Evolutionary conservation across 176 grass and related monocot genomes (phyloP).

Genomic region (Panicum miliaceum): DNA sequence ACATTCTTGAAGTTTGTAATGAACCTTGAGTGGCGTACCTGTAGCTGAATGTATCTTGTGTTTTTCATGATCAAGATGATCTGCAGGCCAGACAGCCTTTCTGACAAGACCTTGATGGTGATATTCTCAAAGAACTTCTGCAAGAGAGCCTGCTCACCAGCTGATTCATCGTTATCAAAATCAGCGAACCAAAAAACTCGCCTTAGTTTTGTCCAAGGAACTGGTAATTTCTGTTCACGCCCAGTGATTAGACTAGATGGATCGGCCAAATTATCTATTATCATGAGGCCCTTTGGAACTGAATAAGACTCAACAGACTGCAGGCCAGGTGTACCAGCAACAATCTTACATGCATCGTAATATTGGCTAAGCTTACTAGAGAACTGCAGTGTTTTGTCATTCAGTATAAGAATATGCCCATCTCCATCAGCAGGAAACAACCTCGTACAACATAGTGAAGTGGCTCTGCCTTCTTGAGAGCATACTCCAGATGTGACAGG

Average conservation of each 20-base stretch:
- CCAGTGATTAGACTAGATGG: conserved; percentile 59
- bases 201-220: conserved; percentile 62
- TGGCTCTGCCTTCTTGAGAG: conserved; percentile 63
- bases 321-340: conserved; percentile 56
- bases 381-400: conserved; percentile 68
- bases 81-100: conserved; percentile 52
- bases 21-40: conserved; percentile 50
- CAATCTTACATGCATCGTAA: conserved; percentile 68
- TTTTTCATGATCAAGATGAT: conserved; percentile 91
- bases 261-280: conserved; percentile 59
- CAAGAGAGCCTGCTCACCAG: conserved; percentile 41
- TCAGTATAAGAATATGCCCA: conserved; percentile 68
- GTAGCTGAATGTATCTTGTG: conserved; percentile 59
- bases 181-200: conserved; percentile 76
- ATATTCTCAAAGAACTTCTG: conserved; percentile 70
- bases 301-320: conserved; percentile 42
- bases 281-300: conserved; percentile 49
- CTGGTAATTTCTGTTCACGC: conserved; percentile 37
- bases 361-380: conserved; percentile 61
- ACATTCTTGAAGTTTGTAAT: background rate
- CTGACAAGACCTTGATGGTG: conserved; percentile 67
- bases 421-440: conserved; percentile 46
- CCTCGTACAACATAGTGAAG: conserved; percentile 47
- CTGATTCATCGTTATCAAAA: conserved; percentile 52
- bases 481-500: conserved; percentile 44